phyloP scores from a whole-genome alignment of 768 basidiomycete species.

The Tulasnella sp. region DNA sequence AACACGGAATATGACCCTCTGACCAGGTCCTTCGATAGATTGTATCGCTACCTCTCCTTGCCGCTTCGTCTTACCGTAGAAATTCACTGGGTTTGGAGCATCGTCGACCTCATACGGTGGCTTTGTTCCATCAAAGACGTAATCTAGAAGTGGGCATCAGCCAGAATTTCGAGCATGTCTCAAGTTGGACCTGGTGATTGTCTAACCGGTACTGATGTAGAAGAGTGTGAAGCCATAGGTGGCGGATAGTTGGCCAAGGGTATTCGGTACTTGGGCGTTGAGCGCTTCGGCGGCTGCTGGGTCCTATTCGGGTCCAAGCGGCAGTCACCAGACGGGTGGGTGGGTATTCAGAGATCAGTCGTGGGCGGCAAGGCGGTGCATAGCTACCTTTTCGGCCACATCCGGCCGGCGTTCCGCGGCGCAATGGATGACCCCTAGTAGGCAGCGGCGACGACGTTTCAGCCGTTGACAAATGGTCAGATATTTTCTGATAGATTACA shows the following conservation, averaged over 20 bases:
- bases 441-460: neutral
- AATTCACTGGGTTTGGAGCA: constrained; percentile 74
- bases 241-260: constrained; percentile 62
- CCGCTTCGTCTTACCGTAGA: constrained; percentile 83
- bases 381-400: constrained; percentile 74
- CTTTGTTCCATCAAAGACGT: constrained; percentile 91
- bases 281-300: constrained; percentile 70
- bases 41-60: constrained; percentile 76
- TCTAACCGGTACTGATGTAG: constrained; percentile 84
- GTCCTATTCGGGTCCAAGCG: constrained; percentile 43
- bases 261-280: constrained; percentile 70
- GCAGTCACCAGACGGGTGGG: neutral
- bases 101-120: constrained; percentile 81
- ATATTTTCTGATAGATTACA: constrained; percentile 32
- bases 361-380: constrained; percentile 29
- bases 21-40: constrained; percentile 44
- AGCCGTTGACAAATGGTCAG: constrained; percentile 30
- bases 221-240: constrained; percentile 64
- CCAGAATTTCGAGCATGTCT: neutral
- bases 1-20: constrained; percentile 71
- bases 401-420: constrained; percentile 93
- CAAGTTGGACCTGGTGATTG: neutral
- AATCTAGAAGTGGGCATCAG: constrained; percentile 50
- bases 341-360: neutral
- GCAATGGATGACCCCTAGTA: constrained; percentile 76